These are phyloP conservation scores for Chlorencoelia australis DNA, from an alignment of 2,329 filamentous ascomycete species.

Conservation along the genomic window DNA sequence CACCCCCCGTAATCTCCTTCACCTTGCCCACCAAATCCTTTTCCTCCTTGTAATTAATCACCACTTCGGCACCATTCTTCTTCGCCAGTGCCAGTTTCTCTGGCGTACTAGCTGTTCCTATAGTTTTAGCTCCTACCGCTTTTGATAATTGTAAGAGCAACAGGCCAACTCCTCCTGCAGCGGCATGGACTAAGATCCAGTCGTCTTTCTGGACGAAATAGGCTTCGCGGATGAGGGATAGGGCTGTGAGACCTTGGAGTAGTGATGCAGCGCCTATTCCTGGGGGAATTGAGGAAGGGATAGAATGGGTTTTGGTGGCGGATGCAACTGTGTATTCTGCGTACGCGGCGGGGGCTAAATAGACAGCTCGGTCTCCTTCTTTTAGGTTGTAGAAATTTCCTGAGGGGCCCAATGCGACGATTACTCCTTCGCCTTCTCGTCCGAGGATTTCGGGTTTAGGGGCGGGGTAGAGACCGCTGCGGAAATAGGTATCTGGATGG, in stretches of 20 bases:
- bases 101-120: constrained; percentile 65
- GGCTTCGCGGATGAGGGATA: constrained; percentile 69
- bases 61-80: constrained; percentile 59
- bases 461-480: constrained; percentile 71
- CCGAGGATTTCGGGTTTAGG: constrained; percentile 67
- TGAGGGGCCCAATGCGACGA: constrained; percentile 51
- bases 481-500: constrained; percentile 55
- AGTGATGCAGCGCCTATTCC: constrained; percentile 58
- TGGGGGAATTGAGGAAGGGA: constrained; percentile 53
- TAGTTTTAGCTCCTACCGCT: constrained; percentile 63
- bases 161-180: constrained; percentile 71
- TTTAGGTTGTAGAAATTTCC: constrained; percentile 41
- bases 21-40: constrained; percentile 49
- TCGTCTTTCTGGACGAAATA: constrained; percentile 63
- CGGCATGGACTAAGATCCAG: constrained; percentile 77
- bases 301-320: constrained; percentile 43
- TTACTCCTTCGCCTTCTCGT: constrained; percentile 65
- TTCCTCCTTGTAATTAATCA: constrained; percentile 58
- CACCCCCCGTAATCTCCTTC: constrained; percentile 58
- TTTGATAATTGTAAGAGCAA: constrained; percentile 67
- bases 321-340: constrained; percentile 46
- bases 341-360: constrained; percentile 46
- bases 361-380: constrained; percentile 62
- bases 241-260: constrained; percentile 73
- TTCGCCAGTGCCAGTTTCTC: constrained; percentile 65